Evolutionary conservation across 176 grass and related monocot genomes (phyloP), one percentile per base, ranked within the genome.

Genomic region (Oryza glumipatula): DNA sequence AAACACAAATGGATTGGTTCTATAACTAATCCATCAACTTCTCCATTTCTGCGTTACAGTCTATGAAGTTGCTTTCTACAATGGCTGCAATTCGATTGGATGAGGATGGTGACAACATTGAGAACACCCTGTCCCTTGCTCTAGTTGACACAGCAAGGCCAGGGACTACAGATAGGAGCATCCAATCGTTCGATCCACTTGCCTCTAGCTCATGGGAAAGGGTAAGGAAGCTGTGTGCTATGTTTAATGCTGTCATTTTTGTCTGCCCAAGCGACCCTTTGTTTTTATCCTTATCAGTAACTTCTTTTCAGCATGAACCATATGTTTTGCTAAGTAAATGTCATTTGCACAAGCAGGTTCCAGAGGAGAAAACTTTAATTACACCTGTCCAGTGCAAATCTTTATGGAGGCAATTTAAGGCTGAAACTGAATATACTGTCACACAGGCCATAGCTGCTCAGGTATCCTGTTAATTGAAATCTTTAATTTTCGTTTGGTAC

Each of bases 11-110:
- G 17, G 67, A 78, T 73, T 83, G 22, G 70, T 64, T 73, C 86
- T 36, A 7, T 17, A 70, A 33, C 70, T 76, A 65, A 74, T 65
- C 22, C 58, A 63, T 11, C n/a, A 23, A 35, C 26, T 68, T 82
- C 43, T 77, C 33, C n/a, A 58, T 32, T 67, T 65, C 75, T 87
- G 61, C 45, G 4, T 11, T 85, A 38, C 86, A 99, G 97, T 99
- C 97, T 51, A 84, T 99, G 97, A 99, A 99, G 82, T 90, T 99
- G 77, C 89, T 99, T 56, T 99, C 96, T 81, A 94, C 93, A 75
- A 76, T 99, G 84, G 89, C 94, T 82, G 97, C 84, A 79, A 88
- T 99, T 91, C 91, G 97, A 24, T 88, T 99, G 92, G 90, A 94
- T 11, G 90, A 96, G 33, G 97, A 94, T 64, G 86, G 83, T 67